phyloP scores from a whole-genome alignment of 306 rosid genomes.

The Dryas drummondii region DNA sequence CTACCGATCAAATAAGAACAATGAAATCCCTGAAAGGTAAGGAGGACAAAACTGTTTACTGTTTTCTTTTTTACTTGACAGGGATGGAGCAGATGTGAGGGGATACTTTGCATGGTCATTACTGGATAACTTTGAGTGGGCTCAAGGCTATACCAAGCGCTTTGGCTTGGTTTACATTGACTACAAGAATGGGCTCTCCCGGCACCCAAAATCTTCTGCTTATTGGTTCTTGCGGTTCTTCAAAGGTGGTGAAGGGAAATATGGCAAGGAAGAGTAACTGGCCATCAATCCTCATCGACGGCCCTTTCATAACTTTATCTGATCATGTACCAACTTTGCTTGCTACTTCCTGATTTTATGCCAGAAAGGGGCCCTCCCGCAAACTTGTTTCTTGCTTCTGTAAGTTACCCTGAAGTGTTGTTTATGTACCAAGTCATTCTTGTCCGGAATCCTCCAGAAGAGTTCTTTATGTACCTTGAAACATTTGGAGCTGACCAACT shows the following conservation, averaged over 20 bases:
- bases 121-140: slow-evolving; percentile 95
- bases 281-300: background rate
- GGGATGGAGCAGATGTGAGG: slow-evolving; percentile 85
- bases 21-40: background rate
- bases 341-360: background rate
- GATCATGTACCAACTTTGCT: background rate
- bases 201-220: slow-evolving; percentile 95
- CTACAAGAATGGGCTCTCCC: slow-evolving; percentile 69
- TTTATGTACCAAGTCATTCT: background rate
- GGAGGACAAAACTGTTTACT: background rate
- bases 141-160: slow-evolving; percentile 88
- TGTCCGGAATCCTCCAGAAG: background rate
- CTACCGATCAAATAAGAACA: background rate
- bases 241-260: slow-evolving; percentile 48
- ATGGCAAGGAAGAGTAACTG: slow-evolving; percentile 53
- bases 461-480: background rate
- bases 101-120: slow-evolving; percentile 97
- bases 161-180: slow-evolving; percentile 84
- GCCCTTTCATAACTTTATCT: background rate
- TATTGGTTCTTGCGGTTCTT: slow-evolving; percentile 83
- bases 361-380: background rate
- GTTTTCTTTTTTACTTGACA: slow-evolving; percentile 26
- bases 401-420: background rate
- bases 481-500: background rate
- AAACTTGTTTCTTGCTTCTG: background rate